Evolutionary conservation across 2,329 filamentous ascomycete species (phyloP), one percentile per base, ranked within the genome.

Genomic region (Akanthomyces lecanii): DNA sequence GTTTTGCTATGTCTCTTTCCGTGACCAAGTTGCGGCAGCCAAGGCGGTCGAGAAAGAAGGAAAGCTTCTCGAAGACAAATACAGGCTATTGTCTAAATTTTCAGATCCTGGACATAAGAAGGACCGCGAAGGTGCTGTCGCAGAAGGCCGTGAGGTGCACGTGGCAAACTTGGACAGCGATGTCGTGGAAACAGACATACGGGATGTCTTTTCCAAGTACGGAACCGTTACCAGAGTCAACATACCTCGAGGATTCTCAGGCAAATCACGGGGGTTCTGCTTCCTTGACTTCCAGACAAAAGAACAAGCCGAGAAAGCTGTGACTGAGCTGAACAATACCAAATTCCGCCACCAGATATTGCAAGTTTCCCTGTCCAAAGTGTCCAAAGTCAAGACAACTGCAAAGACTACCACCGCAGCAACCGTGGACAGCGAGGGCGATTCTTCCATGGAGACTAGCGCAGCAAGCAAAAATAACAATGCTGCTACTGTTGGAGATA

Each of bases 1-100:
- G 28, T 99, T 99, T 78, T 97, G 93, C 78, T 99, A 99, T 74
- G 82, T 97, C 7, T 91, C 96, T n/a, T 97, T 97, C 73, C 83
- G 87, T 54, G 85, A 86, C 38, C 76, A 83, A 3, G 81, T 82
- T n/a, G 84, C 85, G 59, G 91, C 92, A 0, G 81, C 85, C 45
- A 85, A 84, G 55, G 93, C 93, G 1, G 89, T 88, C 0, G 78
- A 85, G 64, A 83, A 97, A 55, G 83, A 97, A 70, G 89, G 89
- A 30, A 87, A 82, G 63, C 73, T 87, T 25, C 76, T 96, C 0
- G 89, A 89, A 28, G 86, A 85, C 30, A 83, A 85, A 33, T 87
- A 88, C 68, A 87, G 83, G 67, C 81, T 99, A 0, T 76, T 88
- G 47, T 90, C 86, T 10, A 92, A 92, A 75, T 91, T 96, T 67